Percentiles rank a stretch among this genome's conserved stretches.
Evolutionary conservation across 2,329 filamentous ascomycete genomes (phyloP).

Genomic region (Trichoderma koningiopsis): DNA sequence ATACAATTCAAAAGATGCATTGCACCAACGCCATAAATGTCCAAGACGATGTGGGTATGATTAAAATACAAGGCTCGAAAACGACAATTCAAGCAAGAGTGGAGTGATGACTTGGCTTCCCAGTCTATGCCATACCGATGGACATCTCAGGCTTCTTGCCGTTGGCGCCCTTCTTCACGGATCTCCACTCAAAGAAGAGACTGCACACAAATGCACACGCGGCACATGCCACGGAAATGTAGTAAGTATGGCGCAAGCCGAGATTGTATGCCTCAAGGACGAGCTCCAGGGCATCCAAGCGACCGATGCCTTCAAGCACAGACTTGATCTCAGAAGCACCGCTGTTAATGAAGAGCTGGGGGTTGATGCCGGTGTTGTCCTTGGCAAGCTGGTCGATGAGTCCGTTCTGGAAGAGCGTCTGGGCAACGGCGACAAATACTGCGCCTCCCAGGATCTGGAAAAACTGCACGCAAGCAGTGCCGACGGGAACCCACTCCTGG

Average conservation of each 20-base stretch:
- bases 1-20: not conserved
- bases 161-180: slow-evolving; percentile 49
- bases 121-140: not conserved
- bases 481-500: slow-evolving; percentile 52
- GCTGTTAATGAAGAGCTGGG: slow-evolving; percentile 52
- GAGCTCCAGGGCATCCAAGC: slow-evolving; percentile 44
- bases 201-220: slow-evolving; percentile 48
- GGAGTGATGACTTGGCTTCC: not conserved
- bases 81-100: not conserved
- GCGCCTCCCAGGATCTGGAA: slow-evolving; percentile 68
- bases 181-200: slow-evolving; percentile 54
- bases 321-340: slow-evolving; percentile 54
- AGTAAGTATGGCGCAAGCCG: slow-evolving; percentile 54
- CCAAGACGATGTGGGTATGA: not conserved
- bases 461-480: slow-evolving; percentile 58
- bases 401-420: slow-evolving; percentile 69
- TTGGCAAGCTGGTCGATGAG: slow-evolving; percentile 55
- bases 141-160: slow-evolving; percentile 34
- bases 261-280: slow-evolving; percentile 54
- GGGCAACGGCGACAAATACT: slow-evolving; percentile 64
- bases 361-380: slow-evolving; percentile 49
- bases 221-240: slow-evolving; percentile 53
- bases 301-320: slow-evolving; percentile 46
- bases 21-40: not conserved
- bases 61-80: slow-evolving; percentile 16